Evolutionary conservation across 108 stramenopile species (phyloP), one percentile per base, ranked within the genome.

Genomic region (Craspedostauros australis): DNA sequence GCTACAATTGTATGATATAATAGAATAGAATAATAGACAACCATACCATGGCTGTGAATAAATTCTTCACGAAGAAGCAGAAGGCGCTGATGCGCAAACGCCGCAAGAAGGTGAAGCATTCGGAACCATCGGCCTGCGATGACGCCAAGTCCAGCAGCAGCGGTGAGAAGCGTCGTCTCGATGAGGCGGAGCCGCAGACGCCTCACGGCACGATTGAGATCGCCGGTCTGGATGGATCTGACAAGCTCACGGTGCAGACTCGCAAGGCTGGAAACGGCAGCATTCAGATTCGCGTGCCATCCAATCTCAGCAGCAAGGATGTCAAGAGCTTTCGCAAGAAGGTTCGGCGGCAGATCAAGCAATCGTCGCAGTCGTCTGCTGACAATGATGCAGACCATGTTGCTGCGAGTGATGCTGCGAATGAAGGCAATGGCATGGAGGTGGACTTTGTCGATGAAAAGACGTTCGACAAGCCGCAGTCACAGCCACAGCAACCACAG

Each of bases 281-380:
- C 30, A 28, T 57, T 3, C 40, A 56, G 7, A 58, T 75, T 11
- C n/a, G 66, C 4, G 58, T 90, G 31, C 88, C 88, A 6, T 54
- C 64, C 2, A 43, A 66, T 37, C 34, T 88, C 4, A 54, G 56
- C 12, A 19, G 68, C 24, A 82, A 85, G 44, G 92, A 80, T 40
- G 70, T 74, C 44, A 82, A 73, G 43, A 76, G 82, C 46, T 88
- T 90, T 70, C 84, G 92, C 24, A 94, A 94, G 56, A 84, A 94
- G 39, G 75, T 68, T 22, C 60, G 92, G 18, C 66, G 92, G 41
- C 32, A 56, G 44, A 21, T 68, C 7, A 44, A 45, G 31, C 43
- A 19, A 45, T 20, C n/a, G 28, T 27, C 29, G 46, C 30, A 43
- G 1, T 45, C 25, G 9, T 71, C 68, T 44, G 71, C 77, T n/a